phyloP scores from a whole-genome alignment of 2,329 filamentous ascomycete genomes.

The Colletotrichum tropicale region DNA sequence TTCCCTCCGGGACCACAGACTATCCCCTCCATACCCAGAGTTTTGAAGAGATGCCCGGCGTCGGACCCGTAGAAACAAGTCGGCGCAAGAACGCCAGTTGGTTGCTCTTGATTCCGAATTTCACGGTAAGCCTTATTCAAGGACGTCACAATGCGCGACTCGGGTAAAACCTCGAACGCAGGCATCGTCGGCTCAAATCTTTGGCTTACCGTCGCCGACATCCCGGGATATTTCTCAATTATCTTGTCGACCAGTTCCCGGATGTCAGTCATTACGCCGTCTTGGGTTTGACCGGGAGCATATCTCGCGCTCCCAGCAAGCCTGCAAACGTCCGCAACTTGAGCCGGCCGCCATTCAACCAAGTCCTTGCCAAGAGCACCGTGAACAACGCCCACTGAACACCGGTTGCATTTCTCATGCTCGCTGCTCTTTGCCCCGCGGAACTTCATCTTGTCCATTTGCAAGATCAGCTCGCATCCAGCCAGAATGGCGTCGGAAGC shows the following conservation, averaged over 20 bases:
- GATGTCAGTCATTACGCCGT: slow-evolving; percentile 26
- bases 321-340: slow-evolving; percentile 28
- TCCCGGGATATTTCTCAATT: slow-evolving; percentile 21
- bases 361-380: slow-evolving; percentile 27
- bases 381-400: slow-evolving; percentile 28
- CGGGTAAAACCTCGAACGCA: slow-evolving; percentile 24
- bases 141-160: slow-evolving; percentile 22
- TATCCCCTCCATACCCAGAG: slow-evolving; percentile 28
- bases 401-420: slow-evolving; percentile 28
- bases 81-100: slow-evolving; percentile 25
- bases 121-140: slow-evolving; percentile 25
- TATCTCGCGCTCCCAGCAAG: slow-evolving; percentile 28
- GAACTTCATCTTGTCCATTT: slow-evolving; percentile 24
- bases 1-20: slow-evolving; percentile 29
- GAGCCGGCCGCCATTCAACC: slow-evolving; percentile 27
- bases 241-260: slow-evolving; percentile 19
- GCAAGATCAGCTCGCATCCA: slow-evolving; percentile 26
- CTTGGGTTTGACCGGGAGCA: slow-evolving; percentile 28
- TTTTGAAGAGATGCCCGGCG: slow-evolving; percentile 28
- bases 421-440: slow-evolving; percentile 23
- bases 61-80: slow-evolving; percentile 30
- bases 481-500: slow-evolving; percentile 28
- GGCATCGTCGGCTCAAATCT: slow-evolving; percentile 28
- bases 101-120: slow-evolving; percentile 8
- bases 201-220: slow-evolving; percentile 26